These are phyloP conservation scores for Rubia balearica DNA, from an alignment of 305 asterid genomes.

Conservation along the genomic window DNA sequence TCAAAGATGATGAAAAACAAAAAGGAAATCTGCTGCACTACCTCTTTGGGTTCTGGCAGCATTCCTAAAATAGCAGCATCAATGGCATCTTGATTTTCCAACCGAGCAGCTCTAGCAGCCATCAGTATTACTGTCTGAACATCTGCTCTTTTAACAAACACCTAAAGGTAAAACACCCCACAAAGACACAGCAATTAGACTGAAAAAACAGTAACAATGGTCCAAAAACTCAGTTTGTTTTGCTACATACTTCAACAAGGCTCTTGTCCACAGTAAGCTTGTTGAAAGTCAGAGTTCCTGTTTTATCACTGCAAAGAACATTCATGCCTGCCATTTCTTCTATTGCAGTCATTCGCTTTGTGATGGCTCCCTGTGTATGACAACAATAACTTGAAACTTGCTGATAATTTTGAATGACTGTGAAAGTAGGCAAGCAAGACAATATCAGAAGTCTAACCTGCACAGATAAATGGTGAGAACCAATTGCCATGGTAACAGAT, in stretches of 20 bases:
- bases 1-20: slow-evolving; percentile 2
- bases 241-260: slow-evolving; percentile 49
- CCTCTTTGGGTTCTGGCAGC: slow-evolving; percentile 82
- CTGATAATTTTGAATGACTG: not conserved
- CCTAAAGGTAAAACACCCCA: slow-evolving; percentile 27
- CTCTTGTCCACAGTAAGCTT: slow-evolving; percentile 63
- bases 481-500: slow-evolving; percentile 82
- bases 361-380: slow-evolving; percentile 63
- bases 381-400: slow-evolving; percentile 9
- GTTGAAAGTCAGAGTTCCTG: slow-evolving; percentile 79
- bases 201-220: slow-evolving; percentile 2
- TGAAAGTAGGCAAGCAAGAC: slow-evolving; percentile 14
- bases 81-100: slow-evolving; percentile 83
- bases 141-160: slow-evolving; percentile 60
- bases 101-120: slow-evolving; percentile 84
- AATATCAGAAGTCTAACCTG: slow-evolving; percentile 40
- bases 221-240: not conserved
- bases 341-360: slow-evolving; percentile 80
- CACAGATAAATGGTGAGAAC: slow-evolving; percentile 76
- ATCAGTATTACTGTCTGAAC: slow-evolving; percentile 56
- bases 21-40: slow-evolving; percentile 15
- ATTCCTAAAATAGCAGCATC: slow-evolving; percentile 78
- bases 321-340: slow-evolving; percentile 96
- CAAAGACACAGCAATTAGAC: slow-evolving; percentile 11
- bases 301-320: slow-evolving; percentile 89